A percentile compares a stretch with the other conserved stretches of the same genome.
These are phyloP conservation scores for Umbilicus rupestris DNA, from an alignment of 164 flowering plant genomes.

Conservation along the genomic window DNA sequence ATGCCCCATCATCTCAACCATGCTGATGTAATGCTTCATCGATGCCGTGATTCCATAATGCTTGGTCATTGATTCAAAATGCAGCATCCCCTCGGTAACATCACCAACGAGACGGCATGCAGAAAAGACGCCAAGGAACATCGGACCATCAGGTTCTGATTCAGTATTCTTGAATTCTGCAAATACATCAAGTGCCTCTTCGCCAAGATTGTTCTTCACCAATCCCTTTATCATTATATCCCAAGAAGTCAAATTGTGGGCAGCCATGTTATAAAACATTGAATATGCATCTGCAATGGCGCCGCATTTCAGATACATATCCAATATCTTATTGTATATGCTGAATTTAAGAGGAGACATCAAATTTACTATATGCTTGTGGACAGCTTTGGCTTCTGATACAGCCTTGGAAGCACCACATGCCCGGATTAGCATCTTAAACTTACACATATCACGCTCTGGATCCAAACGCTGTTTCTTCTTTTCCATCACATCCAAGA, in stretches of 20 bases:
- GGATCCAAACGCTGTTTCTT: not conserved
- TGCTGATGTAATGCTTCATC: conserved; percentile 3
- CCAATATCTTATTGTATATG: conserved; percentile 1
- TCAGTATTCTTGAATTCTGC: not conserved
- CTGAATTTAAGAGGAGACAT: not conserved
- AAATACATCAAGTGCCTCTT: conserved; percentile 5
- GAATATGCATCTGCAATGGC: not conserved
- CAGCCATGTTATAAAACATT: not conserved
- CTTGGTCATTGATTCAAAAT: conserved; percentile 7
- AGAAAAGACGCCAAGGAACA: conserved; percentile 2
- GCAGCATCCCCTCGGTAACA: conserved; percentile 8
- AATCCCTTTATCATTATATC: conserved; percentile 1
- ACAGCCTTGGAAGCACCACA: conserved; percentile 3
- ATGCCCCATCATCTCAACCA: conserved; percentile 2
- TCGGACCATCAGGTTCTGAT: not conserved
- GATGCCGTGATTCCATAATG: conserved; percentile 4
- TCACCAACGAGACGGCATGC: conserved; percentile 5
- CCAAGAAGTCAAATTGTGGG: not conserved
- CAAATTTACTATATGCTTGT: not conserved
- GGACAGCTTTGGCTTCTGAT: conserved; percentile 4
- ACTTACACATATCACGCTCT: not conserved
- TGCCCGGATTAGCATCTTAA: not conserved
- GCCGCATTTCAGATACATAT: conserved; percentile 7
- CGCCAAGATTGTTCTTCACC: conserved; percentile 1
- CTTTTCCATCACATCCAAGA: conserved; percentile 1